phyloP scores from a whole-genome alignment of 805 yeast genomes.

The Millerozyma miso region DNA sequence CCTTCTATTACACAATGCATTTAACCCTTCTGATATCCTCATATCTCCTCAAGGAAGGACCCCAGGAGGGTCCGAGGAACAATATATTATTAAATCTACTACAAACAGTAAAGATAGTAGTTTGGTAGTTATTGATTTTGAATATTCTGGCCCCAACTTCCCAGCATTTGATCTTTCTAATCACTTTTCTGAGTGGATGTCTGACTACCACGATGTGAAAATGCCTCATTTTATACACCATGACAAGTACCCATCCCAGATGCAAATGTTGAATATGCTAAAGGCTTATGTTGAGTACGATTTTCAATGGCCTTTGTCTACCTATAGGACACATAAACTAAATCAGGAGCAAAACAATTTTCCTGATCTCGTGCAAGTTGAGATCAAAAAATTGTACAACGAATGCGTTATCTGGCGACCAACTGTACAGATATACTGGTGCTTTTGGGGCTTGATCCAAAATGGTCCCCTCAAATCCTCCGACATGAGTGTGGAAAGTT shows the following conservation, averaged over 20 bases:
- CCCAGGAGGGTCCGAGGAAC: constrained; percentile 4
- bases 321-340: constrained; percentile 16
- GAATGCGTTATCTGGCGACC: constrained; percentile 78
- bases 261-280: constrained; percentile 66
- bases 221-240: constrained; percentile 49
- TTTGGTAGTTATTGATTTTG: constrained; percentile 92
- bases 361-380: constrained; percentile 32
- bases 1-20: constrained; percentile 55
- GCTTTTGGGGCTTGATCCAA: constrained; percentile 88
- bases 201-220: constrained; percentile 71
- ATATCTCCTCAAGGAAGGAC: constrained; percentile 7
- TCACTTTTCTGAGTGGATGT: constrained; percentile 97
- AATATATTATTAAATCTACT: constrained; percentile 19
- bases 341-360: constrained; percentile 13
- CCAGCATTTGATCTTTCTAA: constrained; percentile 90
- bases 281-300: constrained; percentile 73
- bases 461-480: constrained; percentile 41
- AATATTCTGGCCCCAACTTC: constrained; percentile 86
- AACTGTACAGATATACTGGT: constrained; percentile 75
- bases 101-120: constrained; percentile 38
- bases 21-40: constrained; percentile 47
- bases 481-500: constrained; percentile 5
- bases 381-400: constrained; percentile 52
- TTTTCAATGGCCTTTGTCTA: constrained; percentile 33
- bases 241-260: constrained; percentile 59